Conservation (phyloP, 73 alveolate genomes). For the Tetrahymena thermophila region DNA sequence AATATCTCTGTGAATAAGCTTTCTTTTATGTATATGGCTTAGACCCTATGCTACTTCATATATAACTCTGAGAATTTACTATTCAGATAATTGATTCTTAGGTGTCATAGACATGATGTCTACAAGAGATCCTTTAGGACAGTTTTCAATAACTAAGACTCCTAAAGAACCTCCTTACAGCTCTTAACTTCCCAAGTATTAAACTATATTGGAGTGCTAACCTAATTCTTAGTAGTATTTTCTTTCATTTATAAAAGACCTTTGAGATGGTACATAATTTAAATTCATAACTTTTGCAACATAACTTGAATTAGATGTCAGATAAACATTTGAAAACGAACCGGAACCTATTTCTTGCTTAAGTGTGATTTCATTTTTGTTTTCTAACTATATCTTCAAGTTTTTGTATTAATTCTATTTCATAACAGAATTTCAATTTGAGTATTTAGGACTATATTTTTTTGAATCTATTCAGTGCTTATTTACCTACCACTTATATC, state of each 20-base stretch:
- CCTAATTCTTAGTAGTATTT: not conserved
- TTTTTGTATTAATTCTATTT: not conserved
- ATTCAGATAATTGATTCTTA: slow-evolving; percentile 15
- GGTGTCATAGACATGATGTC: slow-evolving; percentile 15
- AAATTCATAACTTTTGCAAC: not conserved
- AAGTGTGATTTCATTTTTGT: not conserved
- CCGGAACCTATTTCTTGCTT: not conserved
- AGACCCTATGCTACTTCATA: slow-evolving; percentile 16
- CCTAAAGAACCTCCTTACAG: not conserved
- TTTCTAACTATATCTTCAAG: not conserved
- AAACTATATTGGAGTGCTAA: not conserved
- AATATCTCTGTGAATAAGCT: slow-evolving; percentile 36
- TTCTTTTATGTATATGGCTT: slow-evolving; percentile 10
- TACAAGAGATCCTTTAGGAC: slow-evolving; percentile 23
- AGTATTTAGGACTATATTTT: not conserved
- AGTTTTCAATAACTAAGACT: slow-evolving; percentile 15
- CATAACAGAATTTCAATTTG: not conserved
- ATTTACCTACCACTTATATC: not conserved
- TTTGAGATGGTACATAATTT: not conserved
- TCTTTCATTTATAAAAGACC: not conserved
- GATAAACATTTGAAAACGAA: not conserved
- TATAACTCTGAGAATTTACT: slow-evolving; percentile 2
- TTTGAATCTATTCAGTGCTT: not conserved
- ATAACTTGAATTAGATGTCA: not conserved
- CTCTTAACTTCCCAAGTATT: not conserved